Conservation (phyloP, 2,329 filamentous ascomycete species). For the Teratosphaeria viscida region DNA sequence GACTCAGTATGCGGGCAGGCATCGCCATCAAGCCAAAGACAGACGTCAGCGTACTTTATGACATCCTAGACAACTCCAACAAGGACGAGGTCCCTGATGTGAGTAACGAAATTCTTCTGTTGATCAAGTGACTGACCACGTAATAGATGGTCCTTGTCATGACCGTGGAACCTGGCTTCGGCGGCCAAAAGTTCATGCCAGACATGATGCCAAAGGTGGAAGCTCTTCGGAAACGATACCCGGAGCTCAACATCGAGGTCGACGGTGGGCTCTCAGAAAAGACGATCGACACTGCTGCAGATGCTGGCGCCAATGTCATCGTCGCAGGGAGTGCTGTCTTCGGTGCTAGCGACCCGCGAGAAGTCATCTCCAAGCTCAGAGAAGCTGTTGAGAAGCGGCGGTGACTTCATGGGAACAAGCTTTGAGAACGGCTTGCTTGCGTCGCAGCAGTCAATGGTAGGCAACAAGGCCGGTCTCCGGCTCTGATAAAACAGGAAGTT, state of each 20-base stretch:
- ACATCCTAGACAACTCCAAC: conserved; percentile 65
- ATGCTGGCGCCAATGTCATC: conserved; percentile 95
- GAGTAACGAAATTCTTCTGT: conserved; percentile 30
- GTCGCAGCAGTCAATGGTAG: neutral
- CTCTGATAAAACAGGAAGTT: too few species aligned
- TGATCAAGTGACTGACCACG: neutral
- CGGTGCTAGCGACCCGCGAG: conserved; percentile 74
- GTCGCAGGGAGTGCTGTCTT: conserved; percentile 95
- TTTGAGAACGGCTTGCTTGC: conserved; percentile 4
- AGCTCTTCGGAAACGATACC: conserved; percentile 72
- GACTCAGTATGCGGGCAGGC: conserved; percentile 76
- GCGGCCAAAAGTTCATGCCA: conserved; percentile 97
- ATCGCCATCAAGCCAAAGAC: conserved; percentile 95
- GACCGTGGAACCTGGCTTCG: conserved; percentile 96
- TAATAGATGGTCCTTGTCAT: conserved; percentile 91
- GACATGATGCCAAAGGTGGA: conserved; percentile 89
- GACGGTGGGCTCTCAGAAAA: conserved; percentile 81
- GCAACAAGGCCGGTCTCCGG: too few species aligned
- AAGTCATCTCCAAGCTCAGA: conserved; percentile 75
- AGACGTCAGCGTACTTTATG: conserved; percentile 81
- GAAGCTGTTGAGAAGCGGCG: conserved; percentile 61
- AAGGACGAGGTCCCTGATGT: conserved; percentile 79
- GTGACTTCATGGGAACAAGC: conserved; percentile 15
- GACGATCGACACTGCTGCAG: conserved; percentile 88
- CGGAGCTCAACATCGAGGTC: conserved; percentile 91